These are phyloP conservation scores for Entelexis sorbosivorans DNA, from an alignment of 1,139 yeast species.

Conservation along the genomic window DNA sequence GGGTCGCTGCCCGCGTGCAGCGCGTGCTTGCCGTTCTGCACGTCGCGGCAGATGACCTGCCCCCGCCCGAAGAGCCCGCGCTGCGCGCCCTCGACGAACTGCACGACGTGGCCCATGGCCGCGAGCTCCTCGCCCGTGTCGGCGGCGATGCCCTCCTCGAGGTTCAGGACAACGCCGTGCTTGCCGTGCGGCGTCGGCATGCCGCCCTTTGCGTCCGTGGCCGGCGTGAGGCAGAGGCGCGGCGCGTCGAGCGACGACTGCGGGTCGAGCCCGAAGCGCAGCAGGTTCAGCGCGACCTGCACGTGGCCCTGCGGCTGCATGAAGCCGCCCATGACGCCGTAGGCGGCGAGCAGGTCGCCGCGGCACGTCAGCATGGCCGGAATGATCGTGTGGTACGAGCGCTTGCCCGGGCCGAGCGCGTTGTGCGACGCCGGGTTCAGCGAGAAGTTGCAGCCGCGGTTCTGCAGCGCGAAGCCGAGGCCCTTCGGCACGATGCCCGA, in stretches of 20 bases:
- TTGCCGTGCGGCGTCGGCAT: constrained; percentile 42
- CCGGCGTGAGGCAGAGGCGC: constrained; percentile 51
- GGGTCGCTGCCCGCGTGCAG: constrained; percentile 67
- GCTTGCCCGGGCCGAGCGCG: constrained; percentile 54
- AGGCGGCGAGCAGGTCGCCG: constrained; percentile 47
- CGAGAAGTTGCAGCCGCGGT: constrained; percentile 68
- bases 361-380: constrained; percentile 55
- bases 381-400: constrained; percentile 77
- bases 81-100: constrained; percentile 37
- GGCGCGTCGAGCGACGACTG: constrained; percentile 73
- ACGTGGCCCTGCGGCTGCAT: constrained; percentile 83
- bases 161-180: constrained; percentile 41
- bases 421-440: constrained; percentile 49
- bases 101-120: constrained; percentile 49
- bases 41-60: constrained; percentile 48
- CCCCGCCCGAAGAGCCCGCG: constrained; percentile 57
- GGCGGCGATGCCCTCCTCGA: constrained; percentile 53
- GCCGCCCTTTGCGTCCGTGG: constrained; percentile 38
- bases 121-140: constrained; percentile 38
- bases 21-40: constrained; percentile 36
- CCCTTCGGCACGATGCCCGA: constrained; percentile 58
- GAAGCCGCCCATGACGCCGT: constrained; percentile 83
- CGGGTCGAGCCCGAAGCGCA: constrained; percentile 53
- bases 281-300: constrained; percentile 59
- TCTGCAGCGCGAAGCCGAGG: constrained; percentile 62